phyloP scores from a whole-genome alignment of 352 stramenopile genomes.

The Globisporangium polare region DNA sequence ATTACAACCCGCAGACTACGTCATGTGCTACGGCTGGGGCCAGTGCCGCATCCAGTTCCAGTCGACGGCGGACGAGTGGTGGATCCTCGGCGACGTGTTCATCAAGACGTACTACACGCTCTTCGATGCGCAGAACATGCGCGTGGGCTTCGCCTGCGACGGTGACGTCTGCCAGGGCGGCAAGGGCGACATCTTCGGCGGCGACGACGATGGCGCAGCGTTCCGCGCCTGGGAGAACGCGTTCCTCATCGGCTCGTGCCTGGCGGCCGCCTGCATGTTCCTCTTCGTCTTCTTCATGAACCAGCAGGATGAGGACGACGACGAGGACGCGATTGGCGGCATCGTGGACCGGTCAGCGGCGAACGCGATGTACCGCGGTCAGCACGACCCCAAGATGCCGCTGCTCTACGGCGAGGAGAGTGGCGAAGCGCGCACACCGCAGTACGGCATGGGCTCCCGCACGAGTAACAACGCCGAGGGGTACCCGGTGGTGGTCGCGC shows the following conservation, averaged over 20 bases:
- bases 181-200: constrained; percentile 57
- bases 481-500: constrained; percentile 18
- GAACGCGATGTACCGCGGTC: constrained; percentile 5
- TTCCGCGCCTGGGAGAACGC: constrained; percentile 59
- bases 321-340: constrained; percentile 20
- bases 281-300: constrained; percentile 82
- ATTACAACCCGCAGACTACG: constrained; percentile 76
- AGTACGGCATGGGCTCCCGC: constrained; percentile 9
- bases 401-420: constrained; percentile 36
- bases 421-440: constrained; percentile 16
- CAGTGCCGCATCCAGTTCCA: constrained; percentile 82
- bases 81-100: constrained; percentile 89
- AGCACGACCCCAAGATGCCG: constrained; percentile 60
- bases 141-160: constrained; percentile 84
- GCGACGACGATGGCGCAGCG: constrained; percentile 31
- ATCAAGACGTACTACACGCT: constrained; percentile 91
- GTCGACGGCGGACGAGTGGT: constrained; percentile 73
- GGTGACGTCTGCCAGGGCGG: constrained; percentile 76
- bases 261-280: constrained; percentile 73
- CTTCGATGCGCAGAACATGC: constrained; percentile 87
- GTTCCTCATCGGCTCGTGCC: constrained; percentile 65
- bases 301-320: constrained; percentile 54
- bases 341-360: constrained; percentile 26
- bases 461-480: constrained; percentile 11
- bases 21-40: constrained; percentile 65